Conservation (phyloP, 805 yeast species). For the Sugiyamaella marilandica region DNA sequence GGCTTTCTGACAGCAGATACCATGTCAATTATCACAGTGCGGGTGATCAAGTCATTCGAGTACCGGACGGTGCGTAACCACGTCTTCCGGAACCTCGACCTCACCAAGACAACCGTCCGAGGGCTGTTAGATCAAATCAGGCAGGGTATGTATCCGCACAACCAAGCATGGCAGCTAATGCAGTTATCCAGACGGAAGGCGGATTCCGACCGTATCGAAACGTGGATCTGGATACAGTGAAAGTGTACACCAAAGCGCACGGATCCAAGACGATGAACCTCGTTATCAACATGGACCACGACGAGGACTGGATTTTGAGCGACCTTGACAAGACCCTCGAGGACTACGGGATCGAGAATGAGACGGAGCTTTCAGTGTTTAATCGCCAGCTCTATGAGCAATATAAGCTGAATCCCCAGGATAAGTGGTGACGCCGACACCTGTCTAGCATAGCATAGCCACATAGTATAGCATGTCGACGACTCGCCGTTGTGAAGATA, state of each 20-base stretch:
- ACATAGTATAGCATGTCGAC: too few species aligned
- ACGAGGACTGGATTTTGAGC: constrained; percentile 63
- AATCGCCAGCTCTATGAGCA: constrained; percentile 59
- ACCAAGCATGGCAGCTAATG: not conserved
- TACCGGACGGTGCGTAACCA: constrained; percentile 27
- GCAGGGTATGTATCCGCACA: not conserved
- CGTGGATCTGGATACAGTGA: constrained; percentile 67
- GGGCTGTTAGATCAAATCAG: constrained; percentile 52
- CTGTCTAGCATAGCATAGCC: not conserved
- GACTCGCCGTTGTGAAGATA: too few species aligned
- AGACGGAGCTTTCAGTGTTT: constrained; percentile 86
- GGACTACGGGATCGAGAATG: constrained; percentile 67
- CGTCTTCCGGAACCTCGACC: constrained; percentile 59
- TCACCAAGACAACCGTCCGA: constrained; percentile 61
- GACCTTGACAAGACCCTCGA: constrained; percentile 38
- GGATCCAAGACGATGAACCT: constrained; percentile 90
- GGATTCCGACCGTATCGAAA: constrained; percentile 78
- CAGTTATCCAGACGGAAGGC: constrained; percentile 51
- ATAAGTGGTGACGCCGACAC: constrained; percentile 61
- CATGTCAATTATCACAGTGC: constrained; percentile 67
- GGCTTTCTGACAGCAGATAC: constrained; percentile 23
- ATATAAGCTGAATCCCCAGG: constrained; percentile 79
- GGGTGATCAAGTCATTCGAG: constrained; percentile 88
- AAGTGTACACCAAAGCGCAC: constrained; percentile 91
- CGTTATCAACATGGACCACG: constrained; percentile 84